These are phyloP conservation scores for Novakomyces olei DNA, from an alignment of 805 yeast species.

Conservation along the genomic window DNA sequence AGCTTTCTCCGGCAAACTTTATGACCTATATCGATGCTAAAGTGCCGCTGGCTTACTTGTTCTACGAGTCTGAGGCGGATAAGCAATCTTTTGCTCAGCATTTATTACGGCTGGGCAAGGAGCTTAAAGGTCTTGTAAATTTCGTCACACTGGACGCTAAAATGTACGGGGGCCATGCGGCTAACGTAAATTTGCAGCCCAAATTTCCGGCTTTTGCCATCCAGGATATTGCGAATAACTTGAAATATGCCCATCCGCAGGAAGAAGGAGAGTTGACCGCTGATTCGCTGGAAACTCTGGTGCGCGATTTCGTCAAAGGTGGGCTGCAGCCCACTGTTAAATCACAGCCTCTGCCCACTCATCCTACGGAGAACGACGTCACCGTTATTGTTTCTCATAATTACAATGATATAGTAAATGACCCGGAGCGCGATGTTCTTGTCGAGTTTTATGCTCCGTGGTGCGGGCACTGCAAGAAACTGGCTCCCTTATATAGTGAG, in stretches of 20 bases:
- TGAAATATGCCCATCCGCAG: constrained; percentile 63
- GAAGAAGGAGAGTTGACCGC: constrained; percentile 23
- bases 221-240: constrained; percentile 45
- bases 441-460: constrained; percentile 67
- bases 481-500: constrained; percentile 75
- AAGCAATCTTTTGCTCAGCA: constrained; percentile 30
- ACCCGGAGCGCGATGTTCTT: constrained; percentile 47
- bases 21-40: constrained; percentile 46
- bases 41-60: constrained; percentile 70
- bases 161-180: constrained; percentile 67
- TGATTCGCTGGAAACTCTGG: constrained; percentile 35
- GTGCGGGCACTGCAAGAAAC: constrained; percentile 90
- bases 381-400: constrained; percentile 56
- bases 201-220: constrained; percentile 79
- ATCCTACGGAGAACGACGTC: constrained; percentile 48
- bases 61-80: constrained; percentile 50
- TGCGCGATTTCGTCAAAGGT: constrained; percentile 42
- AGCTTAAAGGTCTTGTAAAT: constrained; percentile 57
- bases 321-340: constrained; percentile 50
- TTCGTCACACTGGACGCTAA: constrained; percentile 76
- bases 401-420: constrained; percentile 44
- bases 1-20: constrained; percentile 63
- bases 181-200: constrained; percentile 59
- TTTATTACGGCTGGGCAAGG: constrained; percentile 44
- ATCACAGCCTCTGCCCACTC: constrained; percentile 73